Evolutionary conservation across 2,329 filamentous ascomycete genomes (phyloP), one percentile per base, ranked within the genome.

Genomic region (Pochonia chlamydosporia): DNA sequence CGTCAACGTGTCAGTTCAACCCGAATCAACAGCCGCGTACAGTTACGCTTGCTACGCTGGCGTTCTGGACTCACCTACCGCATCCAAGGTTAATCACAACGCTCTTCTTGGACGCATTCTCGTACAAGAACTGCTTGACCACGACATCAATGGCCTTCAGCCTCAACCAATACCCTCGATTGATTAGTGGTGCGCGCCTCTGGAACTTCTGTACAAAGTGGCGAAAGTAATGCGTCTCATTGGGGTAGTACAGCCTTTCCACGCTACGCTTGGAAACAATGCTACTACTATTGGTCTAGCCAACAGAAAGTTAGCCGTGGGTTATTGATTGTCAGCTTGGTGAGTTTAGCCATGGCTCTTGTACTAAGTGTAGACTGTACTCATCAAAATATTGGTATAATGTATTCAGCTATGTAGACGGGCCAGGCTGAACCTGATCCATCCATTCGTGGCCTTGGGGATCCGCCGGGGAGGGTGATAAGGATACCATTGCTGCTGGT

Each of bases 241-340:
- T 59, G 14, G 85, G 76, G 60, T 87, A 85, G 65, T 96, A 96
- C 13, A 95, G 72, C 56, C 84, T 84, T 62, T 96, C 90, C n/a
- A 96, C 91, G 58, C 89, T 93, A 55, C 90, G 76, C 64, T 96
- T 96, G 13, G 90, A 96, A 14, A 91, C 85, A 56, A 96, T 96
- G 60, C 88, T 95, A 66, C 87, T 92, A 62, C 84, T 91, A 63
- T 96, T 96, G 49, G 90, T 96, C 80, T 87, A 49, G 41, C 6
- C 14, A 18, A 36, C 6, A 18, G 18, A 16, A 13, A 2, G 23
- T 39, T 23, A 39, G 35, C 20, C 35, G 21, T 20, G 11, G 35
- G 6, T 18, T 18, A 6, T 9, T 4, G 18, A 36, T 7, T 9
- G 16, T 8, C 33, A 36, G 21, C 7, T n/a, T 36, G 33, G 2